Evolutionary conservation across 116 monocot species (phyloP), one percentile per base, ranked within the genome.

Genomic region (Papilionanthe hybrid): DNA sequence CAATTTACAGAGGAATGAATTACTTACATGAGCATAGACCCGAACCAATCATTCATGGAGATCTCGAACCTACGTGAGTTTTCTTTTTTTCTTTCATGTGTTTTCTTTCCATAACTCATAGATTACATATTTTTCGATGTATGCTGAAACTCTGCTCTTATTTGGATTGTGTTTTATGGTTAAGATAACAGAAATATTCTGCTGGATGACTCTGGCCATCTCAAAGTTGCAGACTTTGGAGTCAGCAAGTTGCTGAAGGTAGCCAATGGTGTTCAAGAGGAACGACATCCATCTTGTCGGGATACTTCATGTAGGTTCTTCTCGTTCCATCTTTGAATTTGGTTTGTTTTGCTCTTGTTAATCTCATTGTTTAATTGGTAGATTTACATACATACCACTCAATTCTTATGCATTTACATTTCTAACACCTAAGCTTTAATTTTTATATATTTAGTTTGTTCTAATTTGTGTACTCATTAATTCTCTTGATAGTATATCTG

Each of bases 41-140:
- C 74, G 90, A 92, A 81, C 88, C 94, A 55, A 94, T 97, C 65
- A 94, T 97, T 86, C 97, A 97, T 79, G 87, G 94, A 63, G 94
- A 97, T 87, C 94, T 97, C 77, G 97, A 97, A 79, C 94, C 97
- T 81, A 91, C 97, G 97, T 97, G 84, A 91, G 97, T 90, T 25
- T 81, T 71, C 58, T 50, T 53, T 0, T n/a, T 37, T 3, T 49
- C 27, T 23, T 66, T 22, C 9, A 9, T 22, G 66, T 66, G 66
- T 23, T 80, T 7, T 67, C 67, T 11, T 68, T 82, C 25, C 28
- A 0, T 23, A 42, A 25, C 17, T 53, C 37, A 41, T 72, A 29
- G 29, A 13, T 18, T 27, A 37, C 6, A 41, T 32, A 44, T 22
- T 68, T 13, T 78, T 12, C 71, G 88, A 75, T 78, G 84, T 82